phyloP scores from a whole-genome alignment of 2,329 filamentous ascomycete species.

The Tolypocladium amazonense region DNA sequence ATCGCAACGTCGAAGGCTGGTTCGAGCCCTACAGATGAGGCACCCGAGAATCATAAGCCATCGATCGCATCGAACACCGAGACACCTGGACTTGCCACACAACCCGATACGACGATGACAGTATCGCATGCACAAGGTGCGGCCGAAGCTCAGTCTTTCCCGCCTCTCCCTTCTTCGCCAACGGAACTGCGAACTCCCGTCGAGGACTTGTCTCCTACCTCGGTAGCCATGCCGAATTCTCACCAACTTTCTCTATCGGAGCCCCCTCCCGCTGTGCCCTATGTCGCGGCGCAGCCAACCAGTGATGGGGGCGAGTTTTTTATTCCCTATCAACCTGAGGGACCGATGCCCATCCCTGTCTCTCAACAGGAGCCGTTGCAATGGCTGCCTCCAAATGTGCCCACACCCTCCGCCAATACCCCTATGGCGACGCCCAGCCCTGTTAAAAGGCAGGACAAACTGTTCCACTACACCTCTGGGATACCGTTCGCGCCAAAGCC shows the following conservation, averaged over 20 bases:
- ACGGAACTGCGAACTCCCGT: slow-evolving; percentile 14
- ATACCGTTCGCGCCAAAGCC: slow-evolving; percentile 33
- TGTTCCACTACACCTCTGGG: slow-evolving; percentile 29
- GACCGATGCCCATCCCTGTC: slow-evolving; percentile 29
- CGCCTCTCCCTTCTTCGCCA: slow-evolving; percentile 12
- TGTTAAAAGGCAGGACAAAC: slow-evolving; percentile 19
- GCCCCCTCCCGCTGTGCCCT: slow-evolving; percentile 19
- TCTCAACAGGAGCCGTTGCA: slow-evolving; percentile 29
- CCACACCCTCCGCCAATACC: slow-evolving; percentile 22
- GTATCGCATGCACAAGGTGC: not conserved
- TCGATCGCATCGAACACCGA: not conserved
- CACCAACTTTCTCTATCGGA: slow-evolving; percentile 11
- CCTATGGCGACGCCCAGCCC: slow-evolving; percentile 22
- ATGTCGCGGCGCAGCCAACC: slow-evolving; percentile 14
- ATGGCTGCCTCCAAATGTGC: slow-evolving; percentile 40
- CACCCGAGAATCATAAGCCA: not conserved
- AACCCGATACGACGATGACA: not conserved
- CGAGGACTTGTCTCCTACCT: slow-evolving; percentile 11
- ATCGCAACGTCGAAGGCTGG: slow-evolving; percentile 5
- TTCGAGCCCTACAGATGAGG: not conserved
- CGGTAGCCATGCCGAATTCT: slow-evolving; percentile 9
- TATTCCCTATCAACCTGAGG: slow-evolving; percentile 45
- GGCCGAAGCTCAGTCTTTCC: slow-evolving; percentile 5
- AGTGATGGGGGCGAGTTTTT: slow-evolving; percentile 29
- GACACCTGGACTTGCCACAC: not conserved